Evolutionary conservation across 768 basidiomycete genomes (phyloP).

Genomic region (Xerocomellus dryophilus): DNA sequence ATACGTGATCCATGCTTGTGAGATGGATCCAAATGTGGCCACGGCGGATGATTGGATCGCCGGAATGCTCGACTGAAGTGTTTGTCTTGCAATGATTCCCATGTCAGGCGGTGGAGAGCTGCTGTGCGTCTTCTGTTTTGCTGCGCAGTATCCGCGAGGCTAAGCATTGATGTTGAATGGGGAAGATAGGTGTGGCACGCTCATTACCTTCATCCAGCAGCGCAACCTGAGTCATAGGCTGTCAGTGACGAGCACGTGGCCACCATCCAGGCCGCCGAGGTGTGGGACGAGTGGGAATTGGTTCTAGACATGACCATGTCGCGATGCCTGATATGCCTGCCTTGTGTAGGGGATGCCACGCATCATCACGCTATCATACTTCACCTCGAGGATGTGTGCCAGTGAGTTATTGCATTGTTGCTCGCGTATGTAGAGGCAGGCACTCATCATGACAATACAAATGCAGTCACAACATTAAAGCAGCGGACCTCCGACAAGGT

Average conservation of each 20-base stretch:
- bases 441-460: neutral
- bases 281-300: too few species aligned
- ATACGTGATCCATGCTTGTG: constrained; percentile 3
- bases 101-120: constrained; percentile 4
- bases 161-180: neutral
- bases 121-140: neutral
- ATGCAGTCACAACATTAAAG: neutral
- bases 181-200: constrained; percentile 1
- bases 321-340: neutral
- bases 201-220: too few species aligned
- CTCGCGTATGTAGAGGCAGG: neutral
- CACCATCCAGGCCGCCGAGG: neutral
- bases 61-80: constrained; percentile 10
- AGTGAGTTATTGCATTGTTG: neutral
- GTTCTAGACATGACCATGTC: neutral
- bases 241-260: neutral
- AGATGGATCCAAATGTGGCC: constrained; percentile 4
- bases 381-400: neutral
- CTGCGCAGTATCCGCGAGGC: neutral
- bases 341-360: neutral
- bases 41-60: constrained; percentile 5
- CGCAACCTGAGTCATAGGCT: too few species aligned
- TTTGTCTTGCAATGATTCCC: neutral
- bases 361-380: neutral
- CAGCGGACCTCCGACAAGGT: neutral